A percentile compares a stretch with the other conserved stretches of the same genome.
Conservation (phyloP, 495 filamentous ascomycete species). For the Trichoderma asperelloides region DNA sequence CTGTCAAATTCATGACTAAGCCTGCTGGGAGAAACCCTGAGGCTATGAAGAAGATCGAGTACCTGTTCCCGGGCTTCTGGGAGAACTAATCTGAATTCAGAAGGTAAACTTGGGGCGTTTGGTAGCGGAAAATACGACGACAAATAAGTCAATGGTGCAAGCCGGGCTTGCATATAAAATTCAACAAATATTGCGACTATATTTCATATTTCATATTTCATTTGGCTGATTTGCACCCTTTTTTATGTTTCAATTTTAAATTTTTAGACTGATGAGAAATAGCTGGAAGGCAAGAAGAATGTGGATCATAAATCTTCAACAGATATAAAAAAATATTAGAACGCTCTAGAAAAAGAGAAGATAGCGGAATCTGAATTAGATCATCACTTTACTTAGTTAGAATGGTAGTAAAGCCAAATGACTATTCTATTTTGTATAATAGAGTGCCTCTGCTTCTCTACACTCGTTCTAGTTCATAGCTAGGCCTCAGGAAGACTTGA, state of each 20-base stretch:
- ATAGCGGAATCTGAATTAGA: not conserved
- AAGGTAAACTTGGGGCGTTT: not conserved
- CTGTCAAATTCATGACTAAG: conserved; percentile 67
- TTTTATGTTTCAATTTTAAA: not conserved
- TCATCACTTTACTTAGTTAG: no score
- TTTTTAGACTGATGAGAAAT: not conserved
- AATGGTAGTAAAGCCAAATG: not conserved
- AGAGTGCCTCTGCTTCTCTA: not conserved
- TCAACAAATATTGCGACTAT: not conserved
- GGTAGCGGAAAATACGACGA: not conserved
- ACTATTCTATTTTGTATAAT: not conserved
- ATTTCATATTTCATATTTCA: not conserved
- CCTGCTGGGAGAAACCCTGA: conserved; percentile 52
- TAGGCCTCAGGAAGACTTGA: no score
- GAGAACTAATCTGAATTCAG: conserved; percentile 9
- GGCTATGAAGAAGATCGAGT: conserved; percentile 61
- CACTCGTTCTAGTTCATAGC: no score
- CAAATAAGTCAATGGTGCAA: not conserved
- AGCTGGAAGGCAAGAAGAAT: not conserved
- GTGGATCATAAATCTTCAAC: not conserved
- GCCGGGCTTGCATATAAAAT: not conserved
- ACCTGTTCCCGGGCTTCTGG: conserved; percentile 63
- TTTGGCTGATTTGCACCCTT: not conserved
- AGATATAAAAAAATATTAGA: not conserved
- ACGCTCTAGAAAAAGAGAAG: not conserved